Evolutionary conservation across 1,139 yeast species (phyloP).

Genomic region (Kluyveromyces sp.): DNA sequence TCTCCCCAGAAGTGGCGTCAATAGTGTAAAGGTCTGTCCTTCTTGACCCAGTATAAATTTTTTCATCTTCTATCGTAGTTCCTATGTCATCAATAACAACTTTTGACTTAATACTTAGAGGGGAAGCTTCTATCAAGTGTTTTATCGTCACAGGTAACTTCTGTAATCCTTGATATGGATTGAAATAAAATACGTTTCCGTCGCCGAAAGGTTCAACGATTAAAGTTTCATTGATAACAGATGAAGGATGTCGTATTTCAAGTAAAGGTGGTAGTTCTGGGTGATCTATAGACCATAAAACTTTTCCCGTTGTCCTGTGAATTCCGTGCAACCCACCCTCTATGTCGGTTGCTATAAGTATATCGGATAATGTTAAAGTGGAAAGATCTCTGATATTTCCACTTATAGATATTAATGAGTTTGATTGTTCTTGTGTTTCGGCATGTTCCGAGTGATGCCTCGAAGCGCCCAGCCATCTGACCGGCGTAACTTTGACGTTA

Average conservation of each 20-base stretch:
- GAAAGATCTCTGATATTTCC: conserved; percentile 16
- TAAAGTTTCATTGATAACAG: conserved; percentile 40
- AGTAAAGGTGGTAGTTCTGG: conserved; percentile 24
- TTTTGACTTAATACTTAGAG: conserved; percentile 50
- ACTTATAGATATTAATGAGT: conserved; percentile 6
- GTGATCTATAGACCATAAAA: conserved; percentile 67
- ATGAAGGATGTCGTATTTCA: conserved; percentile 19
- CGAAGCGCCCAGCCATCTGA: background rate
- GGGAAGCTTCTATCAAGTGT: conserved; percentile 74
- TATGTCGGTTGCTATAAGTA: conserved; percentile 68
- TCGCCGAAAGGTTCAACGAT: conserved; percentile 87
- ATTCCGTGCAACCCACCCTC: conserved; percentile 87
- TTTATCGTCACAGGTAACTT: conserved; percentile 76
- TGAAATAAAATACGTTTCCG: conserved; percentile 80
- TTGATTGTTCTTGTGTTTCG: background rate
- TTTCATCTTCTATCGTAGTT: conserved; percentile 57
- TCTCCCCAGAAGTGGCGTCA: conserved; percentile 67
- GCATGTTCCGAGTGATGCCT: background rate
- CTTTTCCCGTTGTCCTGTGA: conserved; percentile 66
- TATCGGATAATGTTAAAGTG: conserved; percentile 38
- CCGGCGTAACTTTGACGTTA: background rate
- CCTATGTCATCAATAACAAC: conserved; percentile 32
- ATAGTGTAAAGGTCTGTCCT: conserved; percentile 70
- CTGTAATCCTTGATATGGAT: conserved; percentile 67
- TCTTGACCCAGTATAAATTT: conserved; percentile 80